Evolutionary conservation across 805 yeast species (phyloP), one percentile per base, ranked within the genome.

Genomic region (Wickerhamomyces pijperi): DNA sequence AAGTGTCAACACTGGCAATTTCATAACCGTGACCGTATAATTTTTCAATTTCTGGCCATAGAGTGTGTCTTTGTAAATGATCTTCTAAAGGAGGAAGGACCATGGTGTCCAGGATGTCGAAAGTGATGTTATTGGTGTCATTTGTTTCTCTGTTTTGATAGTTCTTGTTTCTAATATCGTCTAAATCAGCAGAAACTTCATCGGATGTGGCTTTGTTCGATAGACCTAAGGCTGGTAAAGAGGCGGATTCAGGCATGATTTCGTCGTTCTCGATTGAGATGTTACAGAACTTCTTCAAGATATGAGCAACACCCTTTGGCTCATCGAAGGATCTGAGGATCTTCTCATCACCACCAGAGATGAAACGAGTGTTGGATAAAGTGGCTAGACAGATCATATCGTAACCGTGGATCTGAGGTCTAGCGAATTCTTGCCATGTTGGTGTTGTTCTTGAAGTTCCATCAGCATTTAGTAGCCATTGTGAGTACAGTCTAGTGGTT

Each of bases 321-420:
- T 83, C 81, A 47, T 82, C 88, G 56, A 94, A 92, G 1, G 87
- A 83, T 48, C 99, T 68, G 46, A 90, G 59, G 11, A 86, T 78
- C 62, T 92, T 94, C 54, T 92, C 99, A 55, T 94, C 99, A 36
- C 97, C 97, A 14, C 88, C 97, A 39, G 95, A 84, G 3, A 88
- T 82, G 62, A 84, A 90, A 46, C 72, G 64, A 1, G 82, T 67
- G 37, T 67, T 60, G 15, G 72, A 60, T 13, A 92, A 58, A 12
- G 81, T 67, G 31, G 78, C 74, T 7, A 83, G 65, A 47, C 95
- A 78, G 31, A 84, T 70, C 97, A 92, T 87, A 54, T 92, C 97
- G 55, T 86, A 92, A 8, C 99, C 99, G 58, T 92, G 99, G 46
- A 92, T 92, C 59, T 92, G 99, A 0, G 98, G 97, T 49, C 99